Conservation (phyloP, 2,329 filamentous ascomycete species). For the Fusarium brachygibbosum region DNA sequence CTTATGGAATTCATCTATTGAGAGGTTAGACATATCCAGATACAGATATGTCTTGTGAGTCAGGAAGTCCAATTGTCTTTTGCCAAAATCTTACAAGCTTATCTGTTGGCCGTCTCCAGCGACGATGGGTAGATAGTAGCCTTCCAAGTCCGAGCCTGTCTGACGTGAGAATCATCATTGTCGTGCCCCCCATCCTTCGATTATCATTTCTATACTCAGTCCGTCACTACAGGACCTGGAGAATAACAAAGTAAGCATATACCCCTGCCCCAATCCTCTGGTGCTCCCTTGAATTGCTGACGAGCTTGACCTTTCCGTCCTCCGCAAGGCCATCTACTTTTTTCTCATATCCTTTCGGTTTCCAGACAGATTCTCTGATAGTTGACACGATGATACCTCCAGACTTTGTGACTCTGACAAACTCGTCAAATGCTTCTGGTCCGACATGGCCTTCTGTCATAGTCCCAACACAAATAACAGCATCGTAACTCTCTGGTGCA, state of each 20-base stretch:
- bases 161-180: constrained; percentile 6
- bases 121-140: background rate
- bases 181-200: background rate
- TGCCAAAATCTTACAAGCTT: background rate
- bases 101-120: background rate
- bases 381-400: constrained; percentile 62
- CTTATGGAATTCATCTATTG: background rate
- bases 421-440: constrained; percentile 60
- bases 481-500: constrained; percentile 58
- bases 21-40: background rate
- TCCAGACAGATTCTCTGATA: constrained; percentile 62
- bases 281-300: background rate
- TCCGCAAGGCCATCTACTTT: constrained; percentile 53
- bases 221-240: background rate
- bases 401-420: constrained; percentile 59
- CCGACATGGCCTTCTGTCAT: constrained; percentile 67
- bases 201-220: rapidly evolving
- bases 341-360: constrained; percentile 57
- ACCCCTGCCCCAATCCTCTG: constrained; percentile 30
- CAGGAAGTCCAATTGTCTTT: rapidly evolving
- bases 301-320: background rate
- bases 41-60: background rate
- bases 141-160: background rate
- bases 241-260: constrained; percentile 25
- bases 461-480: constrained; percentile 64